These are phyloP conservation scores for Metschnikowia lachancei DNA, from an alignment of 805 yeast genomes.

Conservation along the genomic window DNA sequence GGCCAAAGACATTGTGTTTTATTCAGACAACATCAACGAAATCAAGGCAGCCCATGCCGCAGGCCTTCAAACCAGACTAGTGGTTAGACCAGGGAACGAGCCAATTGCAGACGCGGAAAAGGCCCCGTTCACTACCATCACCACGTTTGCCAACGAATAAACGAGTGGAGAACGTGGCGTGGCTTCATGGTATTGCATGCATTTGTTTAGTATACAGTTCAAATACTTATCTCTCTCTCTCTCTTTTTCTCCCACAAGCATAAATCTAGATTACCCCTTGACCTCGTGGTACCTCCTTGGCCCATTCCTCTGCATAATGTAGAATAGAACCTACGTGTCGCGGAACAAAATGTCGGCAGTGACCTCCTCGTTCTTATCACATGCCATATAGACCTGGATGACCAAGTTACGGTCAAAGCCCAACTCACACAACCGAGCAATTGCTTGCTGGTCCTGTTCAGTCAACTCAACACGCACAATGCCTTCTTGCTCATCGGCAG, in stretches of 20 bases:
- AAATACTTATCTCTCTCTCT: too few relatives aligned
- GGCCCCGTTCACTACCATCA: constrained; percentile 6
- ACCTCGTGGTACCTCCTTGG: too few relatives aligned
- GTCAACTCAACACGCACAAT: constrained; percentile 59
- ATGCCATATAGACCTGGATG: constrained; percentile 92
- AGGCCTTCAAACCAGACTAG: constrained; percentile 58
- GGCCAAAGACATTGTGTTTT: constrained; percentile 49
- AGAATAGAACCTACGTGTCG: constrained; percentile 20
- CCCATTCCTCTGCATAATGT: too few relatives aligned
- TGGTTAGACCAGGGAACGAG: constrained; percentile 74
- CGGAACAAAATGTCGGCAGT: constrained; percentile 88
- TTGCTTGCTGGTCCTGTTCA: constrained; percentile 85
- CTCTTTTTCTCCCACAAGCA: background rate
- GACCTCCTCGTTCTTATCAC: constrained; percentile 95
- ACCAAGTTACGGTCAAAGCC: constrained; percentile 89
- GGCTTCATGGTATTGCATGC: background rate
- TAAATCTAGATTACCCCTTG: background rate
- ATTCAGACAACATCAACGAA: constrained; percentile 79
- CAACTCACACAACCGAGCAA: constrained; percentile 81
- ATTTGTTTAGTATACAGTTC: constrained; percentile 2
- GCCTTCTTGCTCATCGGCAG: constrained; percentile 30
- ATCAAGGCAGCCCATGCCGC: constrained; percentile 70
- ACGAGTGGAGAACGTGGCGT: background rate
- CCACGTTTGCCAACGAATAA: constrained; percentile 7
- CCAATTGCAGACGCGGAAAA: constrained; percentile 41